A percentile compares a stretch with the other conserved stretches of the same genome.
Conservation (phyloP, 495 filamentous ascomycete species). For the Hypoxylon trugodes region DNA sequence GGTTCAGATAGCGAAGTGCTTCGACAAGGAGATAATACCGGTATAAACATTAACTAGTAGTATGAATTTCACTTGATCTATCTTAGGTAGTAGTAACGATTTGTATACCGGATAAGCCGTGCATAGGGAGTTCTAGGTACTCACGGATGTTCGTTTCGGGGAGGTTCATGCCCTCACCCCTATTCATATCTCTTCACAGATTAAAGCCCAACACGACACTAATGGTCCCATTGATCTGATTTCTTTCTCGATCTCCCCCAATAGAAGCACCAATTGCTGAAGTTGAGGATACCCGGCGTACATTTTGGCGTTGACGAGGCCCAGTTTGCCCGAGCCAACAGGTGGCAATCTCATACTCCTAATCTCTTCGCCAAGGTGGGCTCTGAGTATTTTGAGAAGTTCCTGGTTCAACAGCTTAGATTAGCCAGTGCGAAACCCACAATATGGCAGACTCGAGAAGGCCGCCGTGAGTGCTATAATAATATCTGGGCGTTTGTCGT, state of each 20-base stretch:
- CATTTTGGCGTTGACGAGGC: not conserved
- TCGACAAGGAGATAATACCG: too few relatives aligned
- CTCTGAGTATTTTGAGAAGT: not conserved
- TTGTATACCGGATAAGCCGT: too few relatives aligned
- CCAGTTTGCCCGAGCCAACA: not conserved
- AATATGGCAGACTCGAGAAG: not conserved
- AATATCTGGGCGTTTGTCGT: conserved; percentile 5
- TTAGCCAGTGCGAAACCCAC: not conserved
- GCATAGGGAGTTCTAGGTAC: too few relatives aligned
- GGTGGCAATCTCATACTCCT: not conserved
- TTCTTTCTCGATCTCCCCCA: not conserved
- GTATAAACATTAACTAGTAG: too few relatives aligned
- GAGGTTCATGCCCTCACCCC: too few relatives aligned
- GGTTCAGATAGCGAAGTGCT: too few relatives aligned
- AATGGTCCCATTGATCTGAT: too few relatives aligned
- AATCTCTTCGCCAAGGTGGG: not conserved
- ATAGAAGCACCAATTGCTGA: not conserved
- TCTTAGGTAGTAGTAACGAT: too few relatives aligned
- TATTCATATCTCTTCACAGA: too few relatives aligned
- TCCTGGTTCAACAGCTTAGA: not conserved
- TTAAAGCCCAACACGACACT: too few relatives aligned
- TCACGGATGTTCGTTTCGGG: too few relatives aligned
- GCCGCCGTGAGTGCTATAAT: conserved; percentile 15
- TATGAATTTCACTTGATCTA: too few relatives aligned
- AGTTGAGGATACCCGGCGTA: not conserved